A percentile compares a stretch with the other conserved stretches of the same genome.
phyloP scores from a whole-genome alignment of 2,329 filamentous ascomycete genomes.

The Paraconiothyrium brasiliense region DNA sequence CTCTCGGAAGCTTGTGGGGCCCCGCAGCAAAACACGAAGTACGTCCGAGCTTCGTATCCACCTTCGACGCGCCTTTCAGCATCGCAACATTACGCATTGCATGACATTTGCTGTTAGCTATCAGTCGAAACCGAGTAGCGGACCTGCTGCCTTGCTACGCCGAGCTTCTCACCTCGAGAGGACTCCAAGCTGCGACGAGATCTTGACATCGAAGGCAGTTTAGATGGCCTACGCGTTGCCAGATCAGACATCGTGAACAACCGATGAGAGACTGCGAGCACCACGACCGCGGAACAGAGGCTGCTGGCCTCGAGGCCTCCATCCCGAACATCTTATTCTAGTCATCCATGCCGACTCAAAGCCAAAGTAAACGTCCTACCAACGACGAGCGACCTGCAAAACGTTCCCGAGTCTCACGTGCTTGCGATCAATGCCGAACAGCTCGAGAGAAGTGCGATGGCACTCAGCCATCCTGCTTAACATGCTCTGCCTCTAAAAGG shows the following conservation, averaged over 20 bases:
- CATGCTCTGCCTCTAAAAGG: slow-evolving; percentile 70
- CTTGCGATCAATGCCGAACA: slow-evolving; percentile 73
- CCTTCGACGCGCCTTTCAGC: slow-evolving; percentile 14
- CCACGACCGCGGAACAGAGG: slow-evolving; percentile 3
- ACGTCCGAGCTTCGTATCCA: slow-evolving; percentile 11
- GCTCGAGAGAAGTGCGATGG: slow-evolving; percentile 79
- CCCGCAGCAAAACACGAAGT: slow-evolving; percentile 12
- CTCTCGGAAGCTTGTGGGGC: slow-evolving; percentile 2
- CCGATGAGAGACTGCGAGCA: slow-evolving; percentile 6
- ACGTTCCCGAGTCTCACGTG: slow-evolving; percentile 72
- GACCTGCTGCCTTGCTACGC: not conserved
- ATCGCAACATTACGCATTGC: slow-evolving; percentile 12
- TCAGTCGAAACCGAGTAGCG: not conserved
- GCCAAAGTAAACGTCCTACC: slow-evolving; percentile 7
- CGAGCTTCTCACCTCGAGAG: not conserved
- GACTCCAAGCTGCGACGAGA: not conserved
- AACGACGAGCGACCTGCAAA: slow-evolving; percentile 48
- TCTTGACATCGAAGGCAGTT: not conserved
- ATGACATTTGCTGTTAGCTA: not conserved
- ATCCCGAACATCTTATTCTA: not conserved
- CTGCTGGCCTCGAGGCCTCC: slow-evolving; percentile 9
- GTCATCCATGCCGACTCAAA: slow-evolving; percentile 12
- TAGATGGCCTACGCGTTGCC: slow-evolving; percentile 3
- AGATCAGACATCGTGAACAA: not conserved
- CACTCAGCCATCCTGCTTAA: slow-evolving; percentile 70